phyloP scores from a whole-genome alignment of 306 rosid species.

The Arachis stenosperma region DNA sequence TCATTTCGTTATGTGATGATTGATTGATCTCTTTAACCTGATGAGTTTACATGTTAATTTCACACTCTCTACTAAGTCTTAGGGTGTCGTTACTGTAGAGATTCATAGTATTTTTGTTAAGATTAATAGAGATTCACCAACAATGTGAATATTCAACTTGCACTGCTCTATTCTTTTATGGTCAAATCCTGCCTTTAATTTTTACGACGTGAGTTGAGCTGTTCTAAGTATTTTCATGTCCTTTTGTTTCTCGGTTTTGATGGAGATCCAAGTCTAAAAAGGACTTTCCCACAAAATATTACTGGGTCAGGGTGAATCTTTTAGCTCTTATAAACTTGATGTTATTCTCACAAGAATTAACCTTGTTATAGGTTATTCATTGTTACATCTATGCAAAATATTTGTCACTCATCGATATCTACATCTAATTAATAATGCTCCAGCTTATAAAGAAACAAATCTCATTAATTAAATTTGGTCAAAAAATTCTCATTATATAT shows the following conservation, averaged over 20 bases:
- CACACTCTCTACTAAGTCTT: neutral
- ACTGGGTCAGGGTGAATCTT: neutral
- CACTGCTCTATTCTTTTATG: too few relatives aligned
- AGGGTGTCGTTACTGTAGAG: neutral
- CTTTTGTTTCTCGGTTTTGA: neutral
- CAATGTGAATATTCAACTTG: too few relatives aligned
- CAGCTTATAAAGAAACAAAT: neutral
- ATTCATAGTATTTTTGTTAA: too few relatives aligned
- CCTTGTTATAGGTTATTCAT: neutral
- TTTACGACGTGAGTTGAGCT: too few relatives aligned
- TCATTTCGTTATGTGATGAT: neutral
- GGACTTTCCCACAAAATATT: too few relatives aligned
- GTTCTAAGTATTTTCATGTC: neutral
- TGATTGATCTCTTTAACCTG: neutral
- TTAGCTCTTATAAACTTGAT: too few relatives aligned
- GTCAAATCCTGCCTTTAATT: too few relatives aligned
- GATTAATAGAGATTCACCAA: too few relatives aligned
- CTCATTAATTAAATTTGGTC: too few relatives aligned
- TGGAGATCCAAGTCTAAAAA: neutral
- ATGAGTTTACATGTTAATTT: neutral
- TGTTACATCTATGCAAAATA: neutral
- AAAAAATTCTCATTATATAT: too few relatives aligned
- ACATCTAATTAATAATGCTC: neutral
- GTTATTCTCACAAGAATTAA: too few relatives aligned
- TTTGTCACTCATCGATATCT: neutral